phyloP scores from a whole-genome alignment of 257 asterid genomes.

The Ehretia macrophylla region DNA sequence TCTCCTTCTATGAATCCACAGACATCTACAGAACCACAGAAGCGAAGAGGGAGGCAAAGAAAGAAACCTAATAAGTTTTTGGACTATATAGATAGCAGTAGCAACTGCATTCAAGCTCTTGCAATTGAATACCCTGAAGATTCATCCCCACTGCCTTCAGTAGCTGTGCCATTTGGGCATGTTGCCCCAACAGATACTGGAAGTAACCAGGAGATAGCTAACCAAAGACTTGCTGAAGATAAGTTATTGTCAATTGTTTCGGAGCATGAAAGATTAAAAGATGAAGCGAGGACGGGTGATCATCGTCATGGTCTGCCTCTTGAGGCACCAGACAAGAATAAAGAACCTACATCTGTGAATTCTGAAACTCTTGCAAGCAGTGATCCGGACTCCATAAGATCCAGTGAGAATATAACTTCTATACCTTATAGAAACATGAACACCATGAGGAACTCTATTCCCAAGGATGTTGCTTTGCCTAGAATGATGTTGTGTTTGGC shows the following conservation, averaged over 20 bases:
- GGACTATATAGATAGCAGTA: conserved; percentile 19
- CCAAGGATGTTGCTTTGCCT: conserved; percentile 66
- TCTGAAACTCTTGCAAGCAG: conserved; percentile 18
- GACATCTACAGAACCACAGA: conserved; percentile 26
- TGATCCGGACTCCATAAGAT: conserved; percentile 24
- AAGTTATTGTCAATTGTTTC: conserved; percentile 20
- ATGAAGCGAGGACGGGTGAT: conserved; percentile 22
- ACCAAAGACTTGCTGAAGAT: conserved; percentile 1
- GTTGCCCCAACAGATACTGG: conserved; percentile 9
- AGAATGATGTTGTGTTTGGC: conserved; percentile 84
- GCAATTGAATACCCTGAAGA: conserved; percentile 20
- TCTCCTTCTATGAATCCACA: too few species aligned
- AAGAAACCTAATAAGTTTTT: conserved; percentile 34
- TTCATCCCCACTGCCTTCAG: conserved; percentile 7
- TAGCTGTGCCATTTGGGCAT: conserved; percentile 11
- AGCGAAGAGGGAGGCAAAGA: conserved; percentile 42
- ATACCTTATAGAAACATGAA: conserved; percentile 18
- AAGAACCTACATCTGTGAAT: conserved; percentile 25
- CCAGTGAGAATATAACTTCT: conserved; percentile 22
- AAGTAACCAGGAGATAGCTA: conserved; percentile 1
- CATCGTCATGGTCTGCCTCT: conserved; percentile 20
- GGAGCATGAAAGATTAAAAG: conserved; percentile 22
- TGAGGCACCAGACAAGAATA: conserved; percentile 27
- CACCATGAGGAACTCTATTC: conserved; percentile 29
- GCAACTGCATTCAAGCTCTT: conserved; percentile 18